phyloP scores from a whole-genome alignment of 2,329 filamentous ascomycete species.

The Ophiostoma sp. region DNA sequence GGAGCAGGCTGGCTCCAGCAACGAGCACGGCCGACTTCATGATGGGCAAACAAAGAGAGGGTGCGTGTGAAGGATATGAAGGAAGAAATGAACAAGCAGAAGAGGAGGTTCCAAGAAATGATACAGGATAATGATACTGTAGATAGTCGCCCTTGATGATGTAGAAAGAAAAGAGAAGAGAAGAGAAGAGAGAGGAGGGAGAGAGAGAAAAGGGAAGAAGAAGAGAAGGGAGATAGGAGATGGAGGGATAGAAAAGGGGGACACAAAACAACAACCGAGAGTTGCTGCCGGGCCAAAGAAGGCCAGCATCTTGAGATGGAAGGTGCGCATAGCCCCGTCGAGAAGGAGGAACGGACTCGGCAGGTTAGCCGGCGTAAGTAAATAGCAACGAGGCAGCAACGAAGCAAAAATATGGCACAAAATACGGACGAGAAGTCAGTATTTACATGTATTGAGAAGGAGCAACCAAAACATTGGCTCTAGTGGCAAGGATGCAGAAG shows the following conservation, averaged over 20 bases:
- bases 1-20: slow-evolving; percentile 21
- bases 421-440: not conserved
- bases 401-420: not conserved
- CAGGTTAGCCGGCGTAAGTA: not conserved
- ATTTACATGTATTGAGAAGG: slow-evolving; percentile 5
- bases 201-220: not conserved
- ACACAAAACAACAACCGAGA: not conserved
- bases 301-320: not conserved
- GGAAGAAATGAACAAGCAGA: slow-evolving; percentile 12
- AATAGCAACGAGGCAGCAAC: not conserved
- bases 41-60: slow-evolving; percentile 15
- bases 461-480: slow-evolving; percentile 13
- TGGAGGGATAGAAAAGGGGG: slow-evolving; percentile 12
- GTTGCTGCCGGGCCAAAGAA: not conserved
- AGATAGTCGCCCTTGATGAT: slow-evolving; percentile 20
- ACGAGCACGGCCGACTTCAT: slow-evolving; percentile 27
- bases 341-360: not conserved
- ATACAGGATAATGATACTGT: slow-evolving; percentile 23
- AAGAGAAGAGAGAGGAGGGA: slow-evolving; percentile 15
- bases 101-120: slow-evolving; percentile 17
- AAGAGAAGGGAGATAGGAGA: not conserved
- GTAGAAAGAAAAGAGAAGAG: slow-evolving; percentile 9
- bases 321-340: not conserved
- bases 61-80: not conserved
- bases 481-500: not conserved